Evolutionary conservation across 768 basidiomycete genomes (phyloP).

Genomic region (Hygrophorus russula): DNA sequence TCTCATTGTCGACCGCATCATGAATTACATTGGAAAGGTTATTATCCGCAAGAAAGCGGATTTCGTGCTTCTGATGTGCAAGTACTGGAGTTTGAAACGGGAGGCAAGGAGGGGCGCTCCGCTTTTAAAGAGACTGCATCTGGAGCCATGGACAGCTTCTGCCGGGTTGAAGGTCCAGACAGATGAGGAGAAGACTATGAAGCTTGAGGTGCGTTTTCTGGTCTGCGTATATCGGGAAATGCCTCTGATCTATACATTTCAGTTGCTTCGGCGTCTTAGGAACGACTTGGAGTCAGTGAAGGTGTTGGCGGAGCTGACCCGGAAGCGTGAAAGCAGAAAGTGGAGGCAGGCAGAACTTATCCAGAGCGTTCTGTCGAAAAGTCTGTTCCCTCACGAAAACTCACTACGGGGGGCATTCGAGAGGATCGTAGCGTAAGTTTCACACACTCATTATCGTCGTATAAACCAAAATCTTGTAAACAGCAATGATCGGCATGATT

Average conservation of each 20-base stretch:
- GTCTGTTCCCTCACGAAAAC: conserved; percentile 58
- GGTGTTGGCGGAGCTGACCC: conserved; percentile 50
- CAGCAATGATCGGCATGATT: conserved; percentile 50
- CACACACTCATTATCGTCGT: background rate
- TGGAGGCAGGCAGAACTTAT: conserved; percentile 55
- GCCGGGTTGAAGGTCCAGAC: conserved; percentile 52
- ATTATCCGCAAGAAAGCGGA: conserved; percentile 64
- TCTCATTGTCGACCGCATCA: conserved; percentile 70
- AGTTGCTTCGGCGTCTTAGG: conserved; percentile 53
- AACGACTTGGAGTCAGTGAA: conserved; percentile 70
- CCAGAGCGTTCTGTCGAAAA: conserved; percentile 47
- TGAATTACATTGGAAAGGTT: conserved; percentile 62
- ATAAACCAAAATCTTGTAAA: conserved; percentile 4
- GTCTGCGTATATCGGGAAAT: background rate
- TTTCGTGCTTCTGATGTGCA: conserved; percentile 68
- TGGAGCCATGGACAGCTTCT: conserved; percentile 95
- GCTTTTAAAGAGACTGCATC: conserved; percentile 80
- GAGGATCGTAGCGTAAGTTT: conserved; percentile 54
- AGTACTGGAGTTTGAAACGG: conserved; percentile 96
- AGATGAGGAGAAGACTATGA: conserved; percentile 73
- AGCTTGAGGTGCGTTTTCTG: conserved; percentile 54
- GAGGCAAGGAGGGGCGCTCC: conserved; percentile 92
- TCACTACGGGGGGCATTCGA: conserved; percentile 56
- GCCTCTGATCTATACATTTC: background rate
- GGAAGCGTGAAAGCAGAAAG: conserved; percentile 78